Evolutionary conservation across 371 early-diverging fungal species (phyloP), one percentile per base, ranked within the genome.

Genomic region (Apophysomyces trapeziformis): DNA sequence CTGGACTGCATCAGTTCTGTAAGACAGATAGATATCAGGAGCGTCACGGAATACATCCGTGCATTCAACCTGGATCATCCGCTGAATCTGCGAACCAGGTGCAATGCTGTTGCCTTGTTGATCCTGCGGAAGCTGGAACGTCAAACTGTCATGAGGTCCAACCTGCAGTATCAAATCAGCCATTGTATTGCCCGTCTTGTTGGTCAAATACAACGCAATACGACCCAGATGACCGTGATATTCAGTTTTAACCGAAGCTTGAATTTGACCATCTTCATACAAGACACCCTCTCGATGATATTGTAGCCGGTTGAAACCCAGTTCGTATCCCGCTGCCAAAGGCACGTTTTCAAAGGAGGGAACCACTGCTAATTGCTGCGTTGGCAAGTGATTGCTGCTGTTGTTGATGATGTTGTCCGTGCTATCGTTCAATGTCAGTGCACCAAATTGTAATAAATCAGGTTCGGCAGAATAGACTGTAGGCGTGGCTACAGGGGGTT

Each of bases 161-260:
- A 70, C 60, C 18, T 70, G 61, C 18, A 79, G 46, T 9, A 50
- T 60, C 13, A 78, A 36, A 47, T 68, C 61, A 0, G 66, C 43
- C 68, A 77, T 60, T 5, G 64, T 57, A 14, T 58, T 56, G 26
- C 54, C 80, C 0, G 92, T 86, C 73, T 94, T 93, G 87, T 99
- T 99, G 38, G 92, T 93, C 60, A 93, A 80, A 66, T 91, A 97
- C 37, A 98, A 63, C 37, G 94, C 96, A 12, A 99, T 63, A 5
- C 95, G 89, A 1, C 96, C 98, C 2, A 86, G 78, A n/a, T 90
- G 86, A 9, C 87, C 89, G 67, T 95, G 92, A 71, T 92, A 96
- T 75, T 96, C 96, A 2, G 92, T 83, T 60, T 96, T 95, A 67
- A 97, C 62, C 4, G 95, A 95, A 8, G 97, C 85, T 70, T 96